Percentiles rank a stretch among this genome's conserved stretches.
These are phyloP conservation scores for Podaxis sp. DNA, from an alignment of 768 basidiomycete species.

Conservation along the genomic window DNA sequence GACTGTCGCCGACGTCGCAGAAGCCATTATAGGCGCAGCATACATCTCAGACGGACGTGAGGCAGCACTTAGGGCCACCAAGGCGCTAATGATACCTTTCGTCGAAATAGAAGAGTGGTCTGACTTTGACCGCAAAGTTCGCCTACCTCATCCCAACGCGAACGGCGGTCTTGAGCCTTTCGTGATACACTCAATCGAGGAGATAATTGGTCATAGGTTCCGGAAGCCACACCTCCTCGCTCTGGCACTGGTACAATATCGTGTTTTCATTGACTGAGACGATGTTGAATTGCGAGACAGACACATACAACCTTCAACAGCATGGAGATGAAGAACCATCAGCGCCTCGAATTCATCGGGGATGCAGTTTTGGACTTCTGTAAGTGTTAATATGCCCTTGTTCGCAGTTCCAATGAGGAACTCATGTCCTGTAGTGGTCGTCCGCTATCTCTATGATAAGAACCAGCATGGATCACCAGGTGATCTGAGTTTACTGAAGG, in stretches of 20 bases:
- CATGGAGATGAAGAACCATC: constrained; percentile 59
- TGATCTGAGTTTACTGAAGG: constrained; percentile 79
- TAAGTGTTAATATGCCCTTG: constrained; percentile 34
- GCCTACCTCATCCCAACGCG: constrained; percentile 42
- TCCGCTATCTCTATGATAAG: constrained; percentile 66
- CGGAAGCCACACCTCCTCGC: constrained; percentile 60
- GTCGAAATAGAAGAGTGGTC: constrained; percentile 65
- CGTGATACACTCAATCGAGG: constrained; percentile 57
- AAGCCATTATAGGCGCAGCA: constrained; percentile 83
- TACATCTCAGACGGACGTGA: constrained; percentile 74
- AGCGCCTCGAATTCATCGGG: constrained; percentile 82
- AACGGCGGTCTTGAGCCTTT: constrained; percentile 46
- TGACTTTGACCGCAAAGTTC: constrained; percentile 59
- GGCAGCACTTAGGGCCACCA: constrained; percentile 60
- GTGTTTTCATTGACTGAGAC: not conserved
- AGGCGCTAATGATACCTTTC: constrained; percentile 66
- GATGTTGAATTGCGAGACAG: constrained; percentile 39
- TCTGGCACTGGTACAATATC: constrained; percentile 64
- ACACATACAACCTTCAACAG: constrained; percentile 65
- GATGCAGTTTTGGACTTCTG: constrained; percentile 85
- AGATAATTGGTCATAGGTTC: constrained; percentile 64
- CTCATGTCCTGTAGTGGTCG: constrained; percentile 53
- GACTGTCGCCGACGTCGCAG: constrained; percentile 83
- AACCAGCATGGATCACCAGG: constrained; percentile 70
- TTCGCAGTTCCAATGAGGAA: constrained; percentile 8